phyloP scores from a whole-genome alignment of 2,329 filamentous ascomycete genomes.

The Trichoderma lentiforme region DNA sequence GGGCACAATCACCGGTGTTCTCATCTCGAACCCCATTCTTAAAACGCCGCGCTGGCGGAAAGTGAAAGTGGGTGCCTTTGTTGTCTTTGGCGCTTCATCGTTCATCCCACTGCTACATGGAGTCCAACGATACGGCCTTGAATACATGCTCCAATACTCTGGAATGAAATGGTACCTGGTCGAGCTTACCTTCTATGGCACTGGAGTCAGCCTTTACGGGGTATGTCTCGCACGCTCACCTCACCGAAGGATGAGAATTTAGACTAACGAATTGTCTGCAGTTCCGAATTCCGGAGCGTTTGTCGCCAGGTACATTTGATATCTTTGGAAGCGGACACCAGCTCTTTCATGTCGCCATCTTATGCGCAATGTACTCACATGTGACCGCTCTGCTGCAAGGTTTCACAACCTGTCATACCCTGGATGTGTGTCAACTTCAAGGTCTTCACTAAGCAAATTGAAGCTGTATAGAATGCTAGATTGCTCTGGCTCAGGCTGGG shows the following conservation, averaged over 20 bases:
- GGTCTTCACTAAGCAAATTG: background rate
- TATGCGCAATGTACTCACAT: conserved; percentile 4
- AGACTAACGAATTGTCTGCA: background rate
- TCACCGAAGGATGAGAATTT: background rate
- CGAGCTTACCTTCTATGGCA: background rate
- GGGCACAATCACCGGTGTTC: background rate
- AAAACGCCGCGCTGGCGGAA: conserved; percentile 2
- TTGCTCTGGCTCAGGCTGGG: background rate
- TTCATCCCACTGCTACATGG: background rate
- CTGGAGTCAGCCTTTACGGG: background rate
- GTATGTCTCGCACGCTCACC: background rate
- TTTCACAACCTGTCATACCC: background rate
- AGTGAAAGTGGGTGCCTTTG: conserved; percentile 6
- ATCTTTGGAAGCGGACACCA: conserved; percentile 1
- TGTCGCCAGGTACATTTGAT: background rate
- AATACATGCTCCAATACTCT: conserved; percentile 6
- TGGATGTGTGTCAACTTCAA: background rate
- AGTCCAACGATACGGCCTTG: conserved; percentile 3
- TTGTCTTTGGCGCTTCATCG: conserved; percentile 6
- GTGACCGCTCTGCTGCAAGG: background rate
- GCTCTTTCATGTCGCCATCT: conserved; percentile 2
- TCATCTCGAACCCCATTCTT: background rate
- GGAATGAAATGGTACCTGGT: conserved; percentile 5
- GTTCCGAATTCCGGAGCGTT: conserved; percentile 5
- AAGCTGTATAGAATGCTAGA: background rate